Conservation (phyloP, 2,329 filamentous ascomycete genomes). For the Chalaropsis thielavioides region DNA sequence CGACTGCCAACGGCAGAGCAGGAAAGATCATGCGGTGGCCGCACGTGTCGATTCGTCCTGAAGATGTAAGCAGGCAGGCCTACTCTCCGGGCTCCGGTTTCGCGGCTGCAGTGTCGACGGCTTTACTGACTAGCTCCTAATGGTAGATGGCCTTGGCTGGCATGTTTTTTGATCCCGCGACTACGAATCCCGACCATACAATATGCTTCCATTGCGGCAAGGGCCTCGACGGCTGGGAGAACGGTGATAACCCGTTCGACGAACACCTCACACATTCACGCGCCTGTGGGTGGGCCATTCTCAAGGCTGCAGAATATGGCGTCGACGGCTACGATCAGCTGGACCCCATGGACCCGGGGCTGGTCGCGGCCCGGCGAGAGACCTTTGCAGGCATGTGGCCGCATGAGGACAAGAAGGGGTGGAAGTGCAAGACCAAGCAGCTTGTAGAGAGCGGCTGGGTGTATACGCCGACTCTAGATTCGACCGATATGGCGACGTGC, state of each 20-base stretch:
- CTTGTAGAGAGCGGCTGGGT: constrained; percentile 89
- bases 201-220: constrained; percentile 77
- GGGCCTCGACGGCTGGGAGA: constrained; percentile 82
- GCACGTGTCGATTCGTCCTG: constrained; percentile 34
- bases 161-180: constrained; percentile 72
- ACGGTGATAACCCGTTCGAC: constrained; percentile 63
- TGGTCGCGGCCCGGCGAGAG: constrained; percentile 62
- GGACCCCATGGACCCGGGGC: constrained; percentile 56
- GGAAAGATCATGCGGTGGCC: constrained; percentile 59
- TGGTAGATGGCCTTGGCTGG: constrained; percentile 72
- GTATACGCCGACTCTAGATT: constrained; percentile 71
- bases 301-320: constrained; percentile 46
- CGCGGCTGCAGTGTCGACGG: constrained; percentile 12
- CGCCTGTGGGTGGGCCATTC: constrained; percentile 77
- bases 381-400: constrained; percentile 84
- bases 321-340: constrained; percentile 49
- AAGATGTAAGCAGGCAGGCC: constrained; percentile 22
- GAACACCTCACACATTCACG: constrained; percentile 78
- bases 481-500: constrained; percentile 80
- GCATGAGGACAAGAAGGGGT: constrained; percentile 73
- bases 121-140: constrained; percentile 2
- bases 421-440: constrained; percentile 82
- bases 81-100: not conserved
- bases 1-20: constrained; percentile 39
- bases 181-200: constrained; percentile 69